Conservation (phyloP, 2,329 filamentous ascomycete species). For the Trichoderma arundinaceum region DNA sequence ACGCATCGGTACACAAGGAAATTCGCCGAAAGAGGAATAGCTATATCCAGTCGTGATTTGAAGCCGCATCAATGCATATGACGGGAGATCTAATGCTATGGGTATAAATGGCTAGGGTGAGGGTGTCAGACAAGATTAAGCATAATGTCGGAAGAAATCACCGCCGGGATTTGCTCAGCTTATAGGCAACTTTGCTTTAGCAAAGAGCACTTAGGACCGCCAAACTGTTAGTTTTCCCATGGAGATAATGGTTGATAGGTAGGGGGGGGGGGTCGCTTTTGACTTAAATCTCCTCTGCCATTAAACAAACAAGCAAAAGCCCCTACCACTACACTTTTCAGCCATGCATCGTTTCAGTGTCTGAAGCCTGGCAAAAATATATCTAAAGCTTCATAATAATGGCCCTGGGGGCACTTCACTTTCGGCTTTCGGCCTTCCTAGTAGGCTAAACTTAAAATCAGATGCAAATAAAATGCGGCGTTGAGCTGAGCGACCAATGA, state of each 20-base stretch:
- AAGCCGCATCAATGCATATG: too few relatives aligned
- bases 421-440: not conserved
- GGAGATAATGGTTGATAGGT: too few relatives aligned
- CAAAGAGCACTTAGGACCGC: too few relatives aligned
- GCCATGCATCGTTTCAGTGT: too few relatives aligned
- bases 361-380: too few relatives aligned
- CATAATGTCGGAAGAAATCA: not conserved
- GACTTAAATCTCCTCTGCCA: too few relatives aligned
- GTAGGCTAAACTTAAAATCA: not conserved
- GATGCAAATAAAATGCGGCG: not conserved
- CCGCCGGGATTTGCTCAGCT: not conserved
- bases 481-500: not conserved
- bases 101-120: not conserved
- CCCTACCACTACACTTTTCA: too few relatives aligned
- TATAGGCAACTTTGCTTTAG: not conserved
- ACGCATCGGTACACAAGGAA: constrained; percentile 11
- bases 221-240: too few relatives aligned
- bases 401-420: not conserved
- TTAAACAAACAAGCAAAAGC: too few relatives aligned
- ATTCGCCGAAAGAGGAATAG: constrained; percentile 4
- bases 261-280: too few relatives aligned
- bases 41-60: too few relatives aligned
- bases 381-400: not conserved
- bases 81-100: too few relatives aligned
- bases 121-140: not conserved